Base-by-base conservation (phyloP, 1,284 basidiomycete species). In the Austropuccinia psidii region DNA sequence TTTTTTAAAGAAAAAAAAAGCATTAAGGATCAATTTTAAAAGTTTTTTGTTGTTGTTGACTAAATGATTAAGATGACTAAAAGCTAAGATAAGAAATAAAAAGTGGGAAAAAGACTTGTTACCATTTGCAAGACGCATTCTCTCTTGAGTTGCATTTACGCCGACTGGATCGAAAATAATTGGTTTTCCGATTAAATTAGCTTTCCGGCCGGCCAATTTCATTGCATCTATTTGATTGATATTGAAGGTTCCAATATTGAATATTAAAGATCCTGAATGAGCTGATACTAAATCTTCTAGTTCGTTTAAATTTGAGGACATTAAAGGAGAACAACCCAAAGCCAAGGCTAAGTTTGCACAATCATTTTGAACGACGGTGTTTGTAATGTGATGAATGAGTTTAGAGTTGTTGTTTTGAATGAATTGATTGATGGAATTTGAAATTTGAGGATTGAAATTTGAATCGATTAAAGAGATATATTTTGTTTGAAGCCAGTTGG, bases 91-190 rank as follows among this genome's bases (percentile, higher is more conserved):
- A 43, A 47, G 62, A 64, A 35, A 58, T n/a, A 60, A 73, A 17
- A 3, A 57, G 21, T n/a, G 5, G 8, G 33, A 45, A 41, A 17
- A 57, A 45, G 54, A 33, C 50, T 64, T 31, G 17, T 69, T 75
- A 83, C 83, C 80, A 62, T 81, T 78, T 5, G 83, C 82, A 0
- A 84, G 85, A 19, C 83, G 81, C 76, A 86, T 86, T 47, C 94
- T 85, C 80, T 87, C 91, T 0, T 81, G 77, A 4, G 90, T 91
- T 0, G 94, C 93, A 6, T 93, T 93, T 0, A 94, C 86, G 3
- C 93, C 95, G 4, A 98, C 95, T 1, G 94, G 94, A 80, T 98
- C 94, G 76, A 96, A 91, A 0, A 98, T 85, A 3, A 97, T 82
- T 1, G 93, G 93, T 79, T 90, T 93, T 76, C 84, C 83, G 72